phyloP scores from a whole-genome alignment of 495 filamentous ascomycete species.

The Pyrenula aspistea region DNA sequence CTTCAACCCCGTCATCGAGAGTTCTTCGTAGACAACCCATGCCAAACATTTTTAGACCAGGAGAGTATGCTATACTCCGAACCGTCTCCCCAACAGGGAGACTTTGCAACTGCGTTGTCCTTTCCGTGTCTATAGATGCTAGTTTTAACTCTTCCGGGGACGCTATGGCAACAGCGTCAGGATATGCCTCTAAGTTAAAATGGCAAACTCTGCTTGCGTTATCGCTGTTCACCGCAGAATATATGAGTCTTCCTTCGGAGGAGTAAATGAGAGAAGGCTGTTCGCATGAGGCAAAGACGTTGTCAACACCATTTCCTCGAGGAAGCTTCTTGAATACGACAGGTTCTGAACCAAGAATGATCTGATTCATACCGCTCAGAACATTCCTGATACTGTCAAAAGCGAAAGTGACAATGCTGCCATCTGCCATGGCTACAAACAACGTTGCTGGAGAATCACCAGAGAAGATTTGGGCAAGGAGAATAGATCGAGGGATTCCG shows the following conservation, averaged over 20 bases:
- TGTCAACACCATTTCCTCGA: constrained; percentile 39
- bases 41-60: constrained; percentile 67
- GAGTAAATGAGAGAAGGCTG: constrained; percentile 88
- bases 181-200: constrained; percentile 72
- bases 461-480: constrained; percentile 58
- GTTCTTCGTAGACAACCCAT: constrained; percentile 69
- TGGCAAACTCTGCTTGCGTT: constrained; percentile 67
- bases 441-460: constrained; percentile 52
- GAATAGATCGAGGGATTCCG: constrained; percentile 71
- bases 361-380: constrained; percentile 62
- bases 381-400: constrained; percentile 44
- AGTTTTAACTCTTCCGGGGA: constrained; percentile 69
- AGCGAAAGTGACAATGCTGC: constrained; percentile 76
- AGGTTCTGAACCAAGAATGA: constrained; percentile 77
- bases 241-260: constrained; percentile 76
- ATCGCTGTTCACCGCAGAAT: constrained; percentile 91
- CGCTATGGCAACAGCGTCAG: constrained; percentile 67
- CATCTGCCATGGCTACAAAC: constrained; percentile 90
- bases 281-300: constrained; percentile 88
- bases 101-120: constrained; percentile 76
- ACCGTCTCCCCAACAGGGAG: constrained; percentile 72
- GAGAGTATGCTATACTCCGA: constrained; percentile 75
- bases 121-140: constrained; percentile 67
- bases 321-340: constrained; percentile 70
- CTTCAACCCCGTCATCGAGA: constrained; percentile 41